Evolutionary conservation across 1,139 yeast genomes (phyloP), one percentile per base, ranked within the genome.

Genomic region (Pichia sp.): DNA sequence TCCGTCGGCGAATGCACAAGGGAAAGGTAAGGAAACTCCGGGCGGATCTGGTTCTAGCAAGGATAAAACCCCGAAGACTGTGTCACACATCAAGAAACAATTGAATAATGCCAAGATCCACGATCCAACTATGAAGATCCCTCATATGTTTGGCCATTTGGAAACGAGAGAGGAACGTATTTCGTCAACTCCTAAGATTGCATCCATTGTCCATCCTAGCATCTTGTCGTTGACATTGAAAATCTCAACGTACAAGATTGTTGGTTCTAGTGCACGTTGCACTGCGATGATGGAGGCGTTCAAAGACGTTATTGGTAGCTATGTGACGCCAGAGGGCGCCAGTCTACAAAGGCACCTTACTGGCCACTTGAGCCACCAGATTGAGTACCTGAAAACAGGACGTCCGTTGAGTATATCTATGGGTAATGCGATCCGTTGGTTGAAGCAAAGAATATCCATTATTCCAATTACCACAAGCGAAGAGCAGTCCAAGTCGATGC

Each of bases 401-500:
- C 82, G 99, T 60, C 98, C 98, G 0, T 76, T 95, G 55, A 84
- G 95, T 55, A 88, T 92, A 8, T 82, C 96, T 1, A 95, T 95
- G 99, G 99, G 99, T 52, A 93, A 92, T 72, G 95, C 98, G 3
- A 95, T 95, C 61, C 82, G 99, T 64, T 90, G 97, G 96, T 77
- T 95, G 61, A 95, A 95, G 68, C 98, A 92, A 72, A 95, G 89
- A 67, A 93, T 95, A 55, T 85, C 97, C 1, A 79, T 81, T 54
- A 81, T 86, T 54, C 81, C 88, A 51, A 81, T 87, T 56, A 95
- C 87, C 61, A 75, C 82, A 32, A 75, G 82, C 15, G 98, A 92
- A 60, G 75, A 74, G 16, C 82, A 79, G 47, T 96, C 97, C 45
- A 92, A 90, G 66, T 73, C 71, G n/a, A 72, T 76, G 40, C 76